Evolutionary conservation across 805 yeast species (phyloP).

Genomic region (Huiozyma naganishii): DNA sequence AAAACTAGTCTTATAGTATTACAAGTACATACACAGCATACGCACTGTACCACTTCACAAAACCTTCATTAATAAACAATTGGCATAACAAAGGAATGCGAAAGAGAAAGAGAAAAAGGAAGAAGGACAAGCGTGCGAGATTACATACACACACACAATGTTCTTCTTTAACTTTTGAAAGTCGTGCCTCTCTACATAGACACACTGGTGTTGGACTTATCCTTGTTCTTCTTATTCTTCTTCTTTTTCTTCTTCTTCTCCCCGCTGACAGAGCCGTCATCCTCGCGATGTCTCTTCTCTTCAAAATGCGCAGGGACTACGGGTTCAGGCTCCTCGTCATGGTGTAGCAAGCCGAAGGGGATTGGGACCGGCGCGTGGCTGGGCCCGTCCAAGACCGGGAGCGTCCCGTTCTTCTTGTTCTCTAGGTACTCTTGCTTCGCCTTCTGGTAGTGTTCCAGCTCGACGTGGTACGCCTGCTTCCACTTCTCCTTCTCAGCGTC

Average conservation of each 20-base stretch:
- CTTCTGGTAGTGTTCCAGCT: constrained; percentile 35
- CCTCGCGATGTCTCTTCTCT: constrained; percentile 31
- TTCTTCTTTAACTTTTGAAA: too few relatives aligned
- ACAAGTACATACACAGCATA: background rate
- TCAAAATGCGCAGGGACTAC: constrained; percentile 9
- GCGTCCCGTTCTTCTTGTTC: constrained; percentile 33
- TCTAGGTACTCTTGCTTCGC: constrained; percentile 38
- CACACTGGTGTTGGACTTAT: constrained; percentile 13
- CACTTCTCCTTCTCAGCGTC: constrained; percentile 64
- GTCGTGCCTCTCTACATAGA: too few relatives aligned
- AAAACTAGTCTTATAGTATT: background rate
- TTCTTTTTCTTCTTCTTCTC: constrained; percentile 39
- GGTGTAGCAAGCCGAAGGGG: constrained; percentile 24
- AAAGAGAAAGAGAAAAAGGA: too few relatives aligned
- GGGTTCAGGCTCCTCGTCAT: constrained; percentile 11
- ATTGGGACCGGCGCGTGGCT: constrained; percentile 33
- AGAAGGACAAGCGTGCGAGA: too few relatives aligned
- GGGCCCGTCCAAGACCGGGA: constrained; percentile 21
- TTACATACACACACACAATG: too few relatives aligned
- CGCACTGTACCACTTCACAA: background rate
- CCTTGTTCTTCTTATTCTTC: constrained; percentile 46
- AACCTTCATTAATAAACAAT: background rate
- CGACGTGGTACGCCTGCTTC: constrained; percentile 44
- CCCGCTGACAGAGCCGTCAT: constrained; percentile 22
- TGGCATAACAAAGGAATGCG: background rate